Conservation (phyloP, 1,284 basidiomycete genomes). For the Cryptococcus deneoformans region DNA sequence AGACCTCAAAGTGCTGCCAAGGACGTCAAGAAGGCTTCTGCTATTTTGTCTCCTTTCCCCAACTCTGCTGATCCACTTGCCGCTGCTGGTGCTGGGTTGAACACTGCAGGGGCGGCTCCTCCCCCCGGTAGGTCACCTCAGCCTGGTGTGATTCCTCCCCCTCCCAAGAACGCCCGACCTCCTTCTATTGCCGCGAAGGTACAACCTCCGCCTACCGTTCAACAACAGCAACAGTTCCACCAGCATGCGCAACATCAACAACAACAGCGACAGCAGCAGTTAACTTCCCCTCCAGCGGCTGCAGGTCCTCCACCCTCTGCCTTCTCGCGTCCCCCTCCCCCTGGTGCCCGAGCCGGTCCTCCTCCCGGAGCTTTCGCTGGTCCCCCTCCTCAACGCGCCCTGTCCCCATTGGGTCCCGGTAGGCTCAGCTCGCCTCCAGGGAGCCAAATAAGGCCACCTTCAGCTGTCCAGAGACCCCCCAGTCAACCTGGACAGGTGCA, state of each 20-base stretch:
- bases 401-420: slow-evolving; percentile 15
- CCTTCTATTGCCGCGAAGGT: slow-evolving; percentile 41
- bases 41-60: slow-evolving; percentile 88
- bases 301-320: slow-evolving; percentile 52
- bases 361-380: slow-evolving; percentile 22
- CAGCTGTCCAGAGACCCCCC: too few relatives aligned
- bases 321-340: slow-evolving; percentile 52
- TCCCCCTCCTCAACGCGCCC: slow-evolving; percentile 24
- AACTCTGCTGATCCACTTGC: slow-evolving; percentile 49
- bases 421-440: too few relatives aligned
- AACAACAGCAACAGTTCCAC: slow-evolving; percentile 24
- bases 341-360: slow-evolving; percentile 38
- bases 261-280: slow-evolving; percentile 22
- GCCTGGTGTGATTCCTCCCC: slow-evolving; percentile 44
- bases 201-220: slow-evolving; percentile 13
- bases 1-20: slow-evolving; percentile 56
- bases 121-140: slow-evolving; percentile 17
- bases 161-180: slow-evolving; percentile 44
- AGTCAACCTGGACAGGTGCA: too few relatives aligned
- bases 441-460: too few relatives aligned
- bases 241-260: slow-evolving; percentile 23
- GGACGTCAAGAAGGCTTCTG: slow-evolving; percentile 56
- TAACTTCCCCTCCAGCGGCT: slow-evolving; percentile 15
- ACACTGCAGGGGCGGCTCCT: slow-evolving; percentile 32
- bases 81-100: slow-evolving; percentile 11